Conservation (phyloP, 2,329 filamentous ascomycete species). For the Fusarium sp. region DNA sequence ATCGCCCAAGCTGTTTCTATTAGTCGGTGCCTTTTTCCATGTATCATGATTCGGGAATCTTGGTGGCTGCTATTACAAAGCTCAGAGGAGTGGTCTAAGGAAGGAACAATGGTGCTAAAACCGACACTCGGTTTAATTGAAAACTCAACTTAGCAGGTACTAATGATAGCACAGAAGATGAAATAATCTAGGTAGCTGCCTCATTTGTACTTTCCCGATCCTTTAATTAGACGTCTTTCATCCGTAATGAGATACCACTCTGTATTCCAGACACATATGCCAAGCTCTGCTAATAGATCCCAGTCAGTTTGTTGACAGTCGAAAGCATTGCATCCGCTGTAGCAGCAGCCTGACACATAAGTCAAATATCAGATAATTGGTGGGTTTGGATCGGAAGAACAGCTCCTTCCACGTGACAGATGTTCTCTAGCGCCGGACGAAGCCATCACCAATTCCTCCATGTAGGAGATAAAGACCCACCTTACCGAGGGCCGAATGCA, state of each 20-base stretch:
- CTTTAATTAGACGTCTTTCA: neutral
- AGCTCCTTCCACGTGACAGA: neutral
- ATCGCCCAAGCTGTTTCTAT: neutral
- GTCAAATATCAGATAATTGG: neutral
- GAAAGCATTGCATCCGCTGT: neutral
- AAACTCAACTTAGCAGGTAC: neutral
- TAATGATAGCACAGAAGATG: neutral
- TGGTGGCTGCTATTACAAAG: neutral
- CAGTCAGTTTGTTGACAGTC: neutral
- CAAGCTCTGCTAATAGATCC: neutral
- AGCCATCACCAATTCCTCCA: slow-evolving; percentile 10
- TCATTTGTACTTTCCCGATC: neutral
- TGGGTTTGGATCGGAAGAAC: neutral
- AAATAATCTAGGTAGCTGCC: neutral
- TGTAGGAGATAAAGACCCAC: slow-evolving; percentile 16
- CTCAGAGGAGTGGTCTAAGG: neutral
- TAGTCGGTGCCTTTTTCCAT: neutral
- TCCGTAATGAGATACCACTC: neutral
- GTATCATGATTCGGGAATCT: neutral
- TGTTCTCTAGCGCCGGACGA: slow-evolving; percentile 5
- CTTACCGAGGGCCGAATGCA: slow-evolving; percentile 3
- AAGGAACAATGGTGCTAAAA: neutral
- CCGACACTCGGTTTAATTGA: neutral
- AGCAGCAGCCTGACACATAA: neutral
- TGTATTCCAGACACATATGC: neutral